Conservation (phyloP, 768 basidiomycete genomes). For the Panaeolus cyanescens region DNA sequence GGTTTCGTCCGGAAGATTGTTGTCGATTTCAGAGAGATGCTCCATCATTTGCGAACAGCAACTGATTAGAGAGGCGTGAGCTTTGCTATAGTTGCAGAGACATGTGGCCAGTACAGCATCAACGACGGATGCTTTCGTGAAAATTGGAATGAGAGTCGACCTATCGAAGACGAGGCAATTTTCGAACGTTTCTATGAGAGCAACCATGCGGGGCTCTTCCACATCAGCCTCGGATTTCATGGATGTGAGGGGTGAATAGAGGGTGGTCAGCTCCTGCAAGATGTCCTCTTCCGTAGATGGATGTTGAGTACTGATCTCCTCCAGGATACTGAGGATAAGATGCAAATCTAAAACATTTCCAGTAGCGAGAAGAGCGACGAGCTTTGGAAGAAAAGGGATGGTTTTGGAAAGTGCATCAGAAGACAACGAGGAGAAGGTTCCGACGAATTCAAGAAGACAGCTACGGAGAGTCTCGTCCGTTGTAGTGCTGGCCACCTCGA, state of each 20-base stretch:
- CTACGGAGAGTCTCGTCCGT: constrained; percentile 4
- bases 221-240: background rate
- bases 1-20: constrained; percentile 1
- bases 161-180: constrained; percentile 6
- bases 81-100: background rate
- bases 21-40: constrained; percentile 9
- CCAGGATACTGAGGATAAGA: constrained; percentile 8
- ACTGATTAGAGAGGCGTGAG: constrained; percentile 10
- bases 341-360: constrained; percentile 8
- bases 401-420: background rate
- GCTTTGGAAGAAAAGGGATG: constrained; percentile 9
- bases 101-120: constrained; percentile 4
- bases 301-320: constrained; percentile 1
- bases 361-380: constrained; percentile 10
- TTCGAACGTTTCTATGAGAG: constrained; percentile 14
- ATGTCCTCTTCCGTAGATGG: constrained; percentile 3
- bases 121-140: constrained; percentile 11
- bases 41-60: constrained; percentile 12
- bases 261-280: constrained; percentile 2
- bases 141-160: constrained; percentile 5
- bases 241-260: constrained; percentile 2
- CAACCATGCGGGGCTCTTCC: background rate
- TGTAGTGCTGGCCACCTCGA: background rate
- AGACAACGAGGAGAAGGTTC: background rate
- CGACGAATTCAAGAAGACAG: constrained; percentile 1